Evolutionary conservation across 176 grass and related monocot genomes (phyloP).

Genomic region (Aegilops sharonensis): DNA sequence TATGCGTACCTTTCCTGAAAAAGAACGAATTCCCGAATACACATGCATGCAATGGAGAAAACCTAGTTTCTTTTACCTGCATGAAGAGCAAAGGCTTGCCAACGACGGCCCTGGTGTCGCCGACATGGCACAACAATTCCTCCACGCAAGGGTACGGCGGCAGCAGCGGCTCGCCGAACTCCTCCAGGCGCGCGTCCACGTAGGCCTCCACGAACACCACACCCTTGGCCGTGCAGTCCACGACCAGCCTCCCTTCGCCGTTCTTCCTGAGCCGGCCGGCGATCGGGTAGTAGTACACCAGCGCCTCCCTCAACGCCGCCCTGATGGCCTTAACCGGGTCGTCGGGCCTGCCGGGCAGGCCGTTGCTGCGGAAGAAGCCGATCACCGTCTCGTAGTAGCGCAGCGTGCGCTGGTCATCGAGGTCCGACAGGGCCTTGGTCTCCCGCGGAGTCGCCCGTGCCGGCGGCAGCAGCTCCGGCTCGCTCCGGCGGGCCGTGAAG

Average conservation of each 20-base stretch:
- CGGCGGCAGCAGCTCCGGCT: constrained; percentile 24
- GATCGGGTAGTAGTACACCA: constrained; percentile 60
- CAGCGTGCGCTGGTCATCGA: constrained; percentile 42
- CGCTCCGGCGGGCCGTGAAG: constrained; percentile 20
- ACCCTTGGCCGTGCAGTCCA: constrained; percentile 64
- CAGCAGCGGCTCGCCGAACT: constrained; percentile 37
- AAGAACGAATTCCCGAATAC: background rate
- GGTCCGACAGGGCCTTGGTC: constrained; percentile 33
- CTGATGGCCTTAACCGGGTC: constrained; percentile 29
- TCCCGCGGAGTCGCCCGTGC: constrained; percentile 10
- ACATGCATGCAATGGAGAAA: background rate
- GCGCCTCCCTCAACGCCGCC: constrained; percentile 26
- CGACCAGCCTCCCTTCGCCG: constrained; percentile 28
- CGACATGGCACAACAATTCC: constrained; percentile 42
- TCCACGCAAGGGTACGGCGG: constrained; percentile 44
- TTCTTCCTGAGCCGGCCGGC: constrained; percentile 51
- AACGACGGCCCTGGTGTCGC: constrained; percentile 30
- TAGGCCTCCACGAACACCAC: constrained; percentile 60
- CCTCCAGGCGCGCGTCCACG: constrained; percentile 45
- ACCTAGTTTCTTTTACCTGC: constrained; percentile 22
- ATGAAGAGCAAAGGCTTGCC: constrained; percentile 45
- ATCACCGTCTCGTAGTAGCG: constrained; percentile 41
- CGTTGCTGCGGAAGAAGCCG: constrained; percentile 26
- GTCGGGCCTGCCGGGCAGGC: background rate
- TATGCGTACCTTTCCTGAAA: background rate